Base-by-base conservation (phyloP, 2,329 filamentous ascomycete species). In the Penicillium sp. region DNA sequence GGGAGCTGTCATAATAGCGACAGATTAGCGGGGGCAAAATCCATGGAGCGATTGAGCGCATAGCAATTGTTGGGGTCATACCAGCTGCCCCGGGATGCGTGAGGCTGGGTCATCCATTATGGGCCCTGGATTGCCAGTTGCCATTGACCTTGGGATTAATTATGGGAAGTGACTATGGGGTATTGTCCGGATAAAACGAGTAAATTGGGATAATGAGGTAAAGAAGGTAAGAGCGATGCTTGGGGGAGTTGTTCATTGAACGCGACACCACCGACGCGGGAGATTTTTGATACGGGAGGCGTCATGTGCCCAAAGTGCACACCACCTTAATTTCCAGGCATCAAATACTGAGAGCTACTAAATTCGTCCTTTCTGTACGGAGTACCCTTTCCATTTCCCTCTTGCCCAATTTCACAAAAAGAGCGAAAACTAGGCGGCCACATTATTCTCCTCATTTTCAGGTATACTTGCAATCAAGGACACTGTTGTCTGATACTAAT, bases 1-100 rank as follows among this genome's bases (percentile, higher is more conserved):
- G 84, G 86, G 65, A 95, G 81, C 88, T 93, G 65, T 14, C 51
- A 29, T 11, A 9, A 27, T 28, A 11, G 38, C 33, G 45, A 60
- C 31, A 56, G 3, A 30, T 57, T 36, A 59, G 53, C 36, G 52
- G 30, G 39, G 42, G 36, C 35, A 35, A 25, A 41, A 34, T 46
- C 29, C 33, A 38, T 48, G 12, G 12, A 12, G 25, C 37, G 16
- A 33, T 44, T 35, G 25, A 35, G 25, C 12, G 18, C 10, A 33
- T 27, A 43, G 36, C 34, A 35, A 46, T 40, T 48, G 43, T 39
- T 37, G 39, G 42, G 47, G 50, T 63, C 70, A 53, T 71, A 76
- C 74, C 66, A 77, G 60, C 52, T 74, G 70, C 57, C 62, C 66
- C 53, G 71, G 69, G 49, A 77, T 70, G 55, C 73, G 72, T 58